These are phyloP conservation scores for Microdochium bolleyi DNA, from an alignment of 2,329 filamentous ascomycete species.

Conservation along the genomic window DNA sequence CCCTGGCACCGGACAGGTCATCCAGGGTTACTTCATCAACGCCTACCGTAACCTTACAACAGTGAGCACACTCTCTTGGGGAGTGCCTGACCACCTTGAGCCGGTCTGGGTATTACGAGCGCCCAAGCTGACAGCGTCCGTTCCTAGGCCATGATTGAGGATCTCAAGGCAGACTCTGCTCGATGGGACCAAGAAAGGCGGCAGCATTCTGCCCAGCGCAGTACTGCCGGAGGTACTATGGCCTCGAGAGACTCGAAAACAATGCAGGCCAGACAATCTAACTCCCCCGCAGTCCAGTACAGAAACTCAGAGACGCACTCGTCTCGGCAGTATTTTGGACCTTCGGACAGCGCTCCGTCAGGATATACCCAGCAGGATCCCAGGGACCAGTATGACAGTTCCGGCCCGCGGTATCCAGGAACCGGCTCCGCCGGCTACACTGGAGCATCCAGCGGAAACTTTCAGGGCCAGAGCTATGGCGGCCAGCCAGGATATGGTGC, in stretches of 20 bases:
- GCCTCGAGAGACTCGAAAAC: slow-evolving; percentile 41
- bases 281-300: slow-evolving; percentile 50
- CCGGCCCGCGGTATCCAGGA: slow-evolving; percentile 40
- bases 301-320: slow-evolving; percentile 43
- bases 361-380: slow-evolving; percentile 19
- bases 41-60: slow-evolving; percentile 73
- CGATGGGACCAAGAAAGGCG: slow-evolving; percentile 55
- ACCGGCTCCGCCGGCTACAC: slow-evolving; percentile 40
- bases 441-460: slow-evolving; percentile 29
- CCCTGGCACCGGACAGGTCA: slow-evolving; percentile 48
- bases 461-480: slow-evolving; percentile 19
- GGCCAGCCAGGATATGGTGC: slow-evolving; percentile 14
- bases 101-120: not conserved
- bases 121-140: not conserved
- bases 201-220: slow-evolving; percentile 41
- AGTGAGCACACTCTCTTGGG: slow-evolving; percentile 39
- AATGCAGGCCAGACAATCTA: slow-evolving; percentile 46
- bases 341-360: slow-evolving; percentile 23
- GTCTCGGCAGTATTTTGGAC: slow-evolving; percentile 38
- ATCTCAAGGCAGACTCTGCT: slow-evolving; percentile 53
- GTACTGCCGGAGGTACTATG: slow-evolving; percentile 49
- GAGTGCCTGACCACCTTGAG: not conserved
- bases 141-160: slow-evolving; percentile 55
- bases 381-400: slow-evolving; percentile 33
- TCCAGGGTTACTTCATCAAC: slow-evolving; percentile 69